Evolutionary conservation across 306 rosid genomes (phyloP), one percentile per base, ranked within the genome.

Genomic region (Vigna trinervia): DNA sequence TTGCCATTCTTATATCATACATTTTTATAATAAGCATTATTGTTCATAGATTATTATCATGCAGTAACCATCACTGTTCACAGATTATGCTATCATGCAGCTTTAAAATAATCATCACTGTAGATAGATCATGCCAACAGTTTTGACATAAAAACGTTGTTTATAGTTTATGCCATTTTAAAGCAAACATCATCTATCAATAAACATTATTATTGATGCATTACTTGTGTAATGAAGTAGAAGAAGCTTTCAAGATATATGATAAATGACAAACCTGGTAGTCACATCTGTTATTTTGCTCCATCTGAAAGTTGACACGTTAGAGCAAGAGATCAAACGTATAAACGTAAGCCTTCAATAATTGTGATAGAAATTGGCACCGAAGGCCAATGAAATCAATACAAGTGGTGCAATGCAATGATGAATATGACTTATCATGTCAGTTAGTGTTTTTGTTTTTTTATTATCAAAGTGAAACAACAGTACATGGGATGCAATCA

Each of bases 241-340:
- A 73, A 45, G 12, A 59, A 0, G 8, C 2, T 46, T 19, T 72
- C 0, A 45, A 54, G 26, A 73, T 5, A 4, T 4, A 22, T 41
- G 23, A 9, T 23, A 7, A 36, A 72, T 0, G 68, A 79, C 73
- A 72, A 79, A 63, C 38, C 53, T 69, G 50, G 77, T 20, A 47
- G 78, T 52, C 77, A 79, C 74, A 73, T 43, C 79, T 65, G 3
- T 36, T 36, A 48, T 20, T 61, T 20, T 70, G 39, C 60, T 45
- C 69, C 79, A 20, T 43, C 22, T 64, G 34, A 65, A 73, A 5
- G 0, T 73, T 6, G 79, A 73, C 79, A 73, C 79, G 84, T 73
- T 69, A 28, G 15, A 51, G n/a, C n/a, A 12, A 45, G 26, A 47
- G 34, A 14, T 0, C 3, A n/a, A 15, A 6, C 0, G 5, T 13